Evolutionary conservation across 768 basidiomycete genomes (phyloP).

Genomic region (Austroboletus festivus): DNA sequence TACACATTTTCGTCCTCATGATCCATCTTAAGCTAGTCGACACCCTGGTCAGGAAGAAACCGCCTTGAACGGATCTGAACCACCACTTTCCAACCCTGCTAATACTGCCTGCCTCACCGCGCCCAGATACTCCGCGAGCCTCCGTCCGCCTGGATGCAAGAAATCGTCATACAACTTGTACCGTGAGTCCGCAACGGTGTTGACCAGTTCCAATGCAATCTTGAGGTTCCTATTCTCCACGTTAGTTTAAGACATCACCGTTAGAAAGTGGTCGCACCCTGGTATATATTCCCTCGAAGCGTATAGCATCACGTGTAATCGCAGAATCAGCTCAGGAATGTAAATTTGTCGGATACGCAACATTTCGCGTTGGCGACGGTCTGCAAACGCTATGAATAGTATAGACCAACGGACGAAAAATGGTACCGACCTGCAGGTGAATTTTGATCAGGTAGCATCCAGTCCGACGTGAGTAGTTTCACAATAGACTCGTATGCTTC

Average conservation of each 20-base stretch:
- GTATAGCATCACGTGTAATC: constrained; percentile 72
- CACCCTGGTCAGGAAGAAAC: constrained; percentile 21
- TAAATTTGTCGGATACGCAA: constrained; percentile 83
- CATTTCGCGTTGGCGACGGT: constrained; percentile 63
- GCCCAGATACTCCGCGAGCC: constrained; percentile 70
- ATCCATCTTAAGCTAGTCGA: too few relatives aligned
- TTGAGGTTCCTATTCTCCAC: constrained; percentile 63
- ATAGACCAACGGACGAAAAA: neutral
- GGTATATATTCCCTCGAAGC: constrained; percentile 61
- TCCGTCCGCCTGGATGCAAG: constrained; percentile 52
- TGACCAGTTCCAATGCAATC: constrained; percentile 71
- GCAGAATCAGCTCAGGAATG: constrained; percentile 85
- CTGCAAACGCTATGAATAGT: constrained; percentile 34
- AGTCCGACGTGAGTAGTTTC: constrained; percentile 73
- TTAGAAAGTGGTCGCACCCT: constrained; percentile 46
- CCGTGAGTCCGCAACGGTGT: constrained; percentile 83
- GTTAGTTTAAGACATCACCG: constrained; percentile 2
- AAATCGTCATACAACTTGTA: constrained; percentile 88
- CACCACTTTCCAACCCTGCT: constrained; percentile 67
- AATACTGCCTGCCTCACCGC: constrained; percentile 71
- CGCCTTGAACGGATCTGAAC: constrained; percentile 71
- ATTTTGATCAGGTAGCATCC: constrained; percentile 62
- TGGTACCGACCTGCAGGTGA: constrained; percentile 32
- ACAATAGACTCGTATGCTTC: constrained; percentile 61
- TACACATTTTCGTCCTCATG: too few relatives aligned